phyloP scores from a whole-genome alignment of 1,284 basidiomycete genomes.

The Waitea zeae region DNA sequence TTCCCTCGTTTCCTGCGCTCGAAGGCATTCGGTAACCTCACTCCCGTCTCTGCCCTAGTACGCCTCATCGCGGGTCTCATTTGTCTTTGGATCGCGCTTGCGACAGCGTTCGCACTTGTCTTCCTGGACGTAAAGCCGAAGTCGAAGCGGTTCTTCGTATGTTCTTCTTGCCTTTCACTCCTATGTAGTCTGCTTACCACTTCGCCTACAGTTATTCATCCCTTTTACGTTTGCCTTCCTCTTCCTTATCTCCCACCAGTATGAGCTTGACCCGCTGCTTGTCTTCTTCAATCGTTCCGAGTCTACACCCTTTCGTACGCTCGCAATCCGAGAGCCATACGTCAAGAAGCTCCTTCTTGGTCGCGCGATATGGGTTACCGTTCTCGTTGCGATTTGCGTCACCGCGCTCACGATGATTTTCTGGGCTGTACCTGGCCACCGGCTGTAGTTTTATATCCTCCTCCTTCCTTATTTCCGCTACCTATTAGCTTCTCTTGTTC shows the following conservation, averaged over 20 bases:
- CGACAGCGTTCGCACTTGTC: conserved; percentile 79
- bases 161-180: conserved; percentile 17
- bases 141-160: conserved; percentile 83
- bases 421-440: conserved; percentile 83
- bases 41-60: conserved; percentile 76
- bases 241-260: conserved; percentile 86
- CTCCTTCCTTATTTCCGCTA: conserved; percentile 1
- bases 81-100: conserved; percentile 83
- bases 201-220: conserved; percentile 65
- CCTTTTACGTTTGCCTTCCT: conserved; percentile 86
- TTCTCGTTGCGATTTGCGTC: conserved; percentile 52
- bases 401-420: conserved; percentile 74
- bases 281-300: conserved; percentile 76
- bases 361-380: conserved; percentile 71
- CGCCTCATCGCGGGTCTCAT: conserved; percentile 74
- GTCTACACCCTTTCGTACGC: conserved; percentile 84
- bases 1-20: conserved; percentile 91
- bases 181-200: conserved; percentile 7
- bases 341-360: conserved; percentile 80
- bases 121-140: conserved; percentile 88
- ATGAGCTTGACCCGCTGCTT: conserved; percentile 88
- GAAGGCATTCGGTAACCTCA: conserved; percentile 95
- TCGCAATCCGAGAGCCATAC: conserved; percentile 81
- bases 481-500: no score
- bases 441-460: conserved; percentile 37